Evolutionary conservation across 1,284 basidiomycete genomes (phyloP), one percentile per base, ranked within the genome.

Genomic region (Tremellales sp.): DNA sequence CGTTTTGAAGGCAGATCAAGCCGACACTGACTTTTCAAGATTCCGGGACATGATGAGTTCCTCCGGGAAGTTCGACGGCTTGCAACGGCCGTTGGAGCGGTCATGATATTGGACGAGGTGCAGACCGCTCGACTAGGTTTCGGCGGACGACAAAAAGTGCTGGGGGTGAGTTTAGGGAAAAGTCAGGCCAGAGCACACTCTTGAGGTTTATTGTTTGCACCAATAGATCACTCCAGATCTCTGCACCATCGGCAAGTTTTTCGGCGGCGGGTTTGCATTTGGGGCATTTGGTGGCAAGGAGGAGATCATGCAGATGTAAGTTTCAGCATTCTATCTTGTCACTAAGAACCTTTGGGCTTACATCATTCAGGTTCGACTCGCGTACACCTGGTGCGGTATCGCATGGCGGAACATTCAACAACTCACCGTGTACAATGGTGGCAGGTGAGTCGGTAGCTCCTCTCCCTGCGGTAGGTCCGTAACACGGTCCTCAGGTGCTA

Each of bases 81-180:
- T n/a, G 74, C 75, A 40, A 68, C 70, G 45, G 58, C 74, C 35
- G 74, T 75, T 12, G 74, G 74, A 1, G 74, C 76, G 0, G 63
- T 76, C 35, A 57, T 78, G 35, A 75, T 78, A 52, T 77, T 65
- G 48, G 77, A 78, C 59, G 77, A 78, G 60, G 77, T 78, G 33
- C 77, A 74, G 37, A 39, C 37, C 8, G 37, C 37, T 9, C 24
- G 37, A 39, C 16, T 39, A 25, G 37, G 22, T 39, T 39, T 25
- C 27, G 37, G 37, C 21, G 37, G 37, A 8, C 7, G 24, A 25
- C 37, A 39, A 25, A 25, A 25, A 25, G 37, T 39, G 8, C 28
- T 40, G 31, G 35, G 37, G 21, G 50, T 51, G 24, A 5, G 50
- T 41, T 26, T 39, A 9, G 18, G 8, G 6, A 7, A 26, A 14